Conservation (phyloP, 2,329 filamentous ascomycete species). For the Trichophyton verrucosum region DNA sequence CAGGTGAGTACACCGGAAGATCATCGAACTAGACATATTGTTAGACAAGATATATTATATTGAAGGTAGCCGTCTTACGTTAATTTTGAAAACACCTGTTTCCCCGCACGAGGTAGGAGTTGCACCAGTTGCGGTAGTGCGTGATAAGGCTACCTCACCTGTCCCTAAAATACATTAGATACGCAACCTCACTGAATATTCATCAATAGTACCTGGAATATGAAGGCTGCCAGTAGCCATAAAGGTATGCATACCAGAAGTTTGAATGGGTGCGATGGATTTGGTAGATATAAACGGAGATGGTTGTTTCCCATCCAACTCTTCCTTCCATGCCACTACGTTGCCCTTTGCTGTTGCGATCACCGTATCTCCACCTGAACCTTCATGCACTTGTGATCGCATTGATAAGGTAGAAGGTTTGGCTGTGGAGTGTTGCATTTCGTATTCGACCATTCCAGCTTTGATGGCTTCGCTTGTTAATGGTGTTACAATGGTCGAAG, state of each 20-base stretch:
- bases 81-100: slow-evolving; percentile 13
- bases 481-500: not conserved
- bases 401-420: not conserved
- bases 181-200: not conserved
- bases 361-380: slow-evolving; percentile 6
- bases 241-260: not conserved
- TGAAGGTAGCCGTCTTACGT: slow-evolving; percentile 4
- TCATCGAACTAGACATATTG: slow-evolving; percentile 18
- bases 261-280: not conserved
- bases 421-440: not conserved
- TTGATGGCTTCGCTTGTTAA: not conserved
- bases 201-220: not conserved
- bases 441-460: not conserved
- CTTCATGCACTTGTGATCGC: not conserved
- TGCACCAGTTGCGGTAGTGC: not conserved
- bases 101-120: slow-evolving; percentile 11
- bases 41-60: not conserved
- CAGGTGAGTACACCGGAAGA: slow-evolving; percentile 15
- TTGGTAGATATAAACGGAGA: not conserved
- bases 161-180: not conserved
- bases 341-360: slow-evolving; percentile 6
- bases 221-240: not conserved
- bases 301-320: not conserved
- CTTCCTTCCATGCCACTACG: slow-evolving; percentile 8
- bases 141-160: not conserved